Evolutionary conservation across 805 yeast genomes (phyloP), one percentile per base, ranked within the genome.

Genomic region (Metschnikowia picachoensis): DNA sequence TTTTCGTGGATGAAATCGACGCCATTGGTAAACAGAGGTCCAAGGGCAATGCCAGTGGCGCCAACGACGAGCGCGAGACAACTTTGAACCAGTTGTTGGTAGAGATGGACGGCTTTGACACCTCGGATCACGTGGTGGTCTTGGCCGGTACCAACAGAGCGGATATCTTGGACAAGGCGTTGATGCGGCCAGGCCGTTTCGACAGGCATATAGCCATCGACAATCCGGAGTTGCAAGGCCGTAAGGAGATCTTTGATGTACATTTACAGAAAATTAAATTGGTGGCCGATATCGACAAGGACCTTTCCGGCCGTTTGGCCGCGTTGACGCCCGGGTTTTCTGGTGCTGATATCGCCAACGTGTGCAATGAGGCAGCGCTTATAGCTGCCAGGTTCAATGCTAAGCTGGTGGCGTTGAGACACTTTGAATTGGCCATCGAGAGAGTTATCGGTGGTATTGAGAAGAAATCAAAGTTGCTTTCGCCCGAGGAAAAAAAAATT

Each of bases 341-440:
- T 2, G 99, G 99, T 62, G 99, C 99, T 14, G 99, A 94, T 64
- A 90, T 94, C 61, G 96, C 98, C 41, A 95, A 94, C 70, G 90
- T 87, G 55, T 91, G 95, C 65, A 94, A 94, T 61, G 99, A 94
- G 70, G 96, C 97, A 30, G 99, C 99, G 0, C 76, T 94, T 60
- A 90, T 91, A 61, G 99, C 97, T 28, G 99, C 99, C 0, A 80
- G 99, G 64, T 75, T 73, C 46, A 80, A 83, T 56, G 83, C 86
- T 39, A 68, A 68, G 7, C 62, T 66, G 39, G 91, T 91, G 33
- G 79, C 75, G 41, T 65, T 85, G 77, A 74, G 48, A 81, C 96
- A 95, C 67, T 95, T 94, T 62, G 99, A 94, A 67, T 83, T 83
- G 61, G 99, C 99, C 9, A 94, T 94, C 56, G 99, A 95, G 68